These are phyloP conservation scores for Raffaelea deltoideospora DNA, from an alignment of 2,329 filamentous ascomycete genomes.

Conservation along the genomic window DNA sequence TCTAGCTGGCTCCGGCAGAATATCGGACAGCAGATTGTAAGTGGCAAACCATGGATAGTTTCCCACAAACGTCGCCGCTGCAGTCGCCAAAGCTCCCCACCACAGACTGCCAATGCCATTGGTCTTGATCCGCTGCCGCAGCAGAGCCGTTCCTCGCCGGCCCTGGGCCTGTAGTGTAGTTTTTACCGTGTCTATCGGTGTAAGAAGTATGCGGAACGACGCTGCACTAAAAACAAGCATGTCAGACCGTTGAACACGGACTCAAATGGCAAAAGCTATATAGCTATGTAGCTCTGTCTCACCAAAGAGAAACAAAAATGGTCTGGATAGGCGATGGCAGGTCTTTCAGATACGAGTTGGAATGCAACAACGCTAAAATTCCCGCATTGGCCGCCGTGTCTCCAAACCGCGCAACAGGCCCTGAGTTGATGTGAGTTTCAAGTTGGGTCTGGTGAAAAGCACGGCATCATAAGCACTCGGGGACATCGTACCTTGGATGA, in stretches of 20 bases:
- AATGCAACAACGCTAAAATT: slow-evolving; percentile 30
- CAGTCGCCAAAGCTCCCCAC: slow-evolving; percentile 34
- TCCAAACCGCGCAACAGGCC: slow-evolving; percentile 28
- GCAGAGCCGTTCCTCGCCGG: slow-evolving; percentile 22
- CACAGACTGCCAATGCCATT: slow-evolving; percentile 29
- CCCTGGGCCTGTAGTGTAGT: slow-evolving; percentile 33
- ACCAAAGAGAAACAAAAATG: slow-evolving; percentile 30
- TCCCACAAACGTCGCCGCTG: slow-evolving; percentile 31
- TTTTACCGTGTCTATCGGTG: slow-evolving; percentile 33
- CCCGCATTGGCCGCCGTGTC: slow-evolving; percentile 34
- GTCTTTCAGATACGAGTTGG: slow-evolving; percentile 27
- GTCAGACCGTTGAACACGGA: no score
- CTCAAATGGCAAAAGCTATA: no score
- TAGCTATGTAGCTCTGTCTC: no score
- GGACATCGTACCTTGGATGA: slow-evolving; percentile 23
- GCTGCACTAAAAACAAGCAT: no score
- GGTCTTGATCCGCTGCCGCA: slow-evolving; percentile 27
- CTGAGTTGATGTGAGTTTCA: slow-evolving; percentile 10
- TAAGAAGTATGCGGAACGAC: slow-evolving; percentile 29
- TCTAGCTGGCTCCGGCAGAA: slow-evolving; percentile 23
- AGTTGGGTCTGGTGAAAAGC: neutral
- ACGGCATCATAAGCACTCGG: no score
- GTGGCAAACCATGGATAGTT: slow-evolving; percentile 36
- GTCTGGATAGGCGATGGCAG: slow-evolving; percentile 28
- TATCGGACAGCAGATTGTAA: slow-evolving; percentile 27